Base-by-base conservation (phyloP, 148 eudicot species). In the Camellia lanceoleosa region DNA sequence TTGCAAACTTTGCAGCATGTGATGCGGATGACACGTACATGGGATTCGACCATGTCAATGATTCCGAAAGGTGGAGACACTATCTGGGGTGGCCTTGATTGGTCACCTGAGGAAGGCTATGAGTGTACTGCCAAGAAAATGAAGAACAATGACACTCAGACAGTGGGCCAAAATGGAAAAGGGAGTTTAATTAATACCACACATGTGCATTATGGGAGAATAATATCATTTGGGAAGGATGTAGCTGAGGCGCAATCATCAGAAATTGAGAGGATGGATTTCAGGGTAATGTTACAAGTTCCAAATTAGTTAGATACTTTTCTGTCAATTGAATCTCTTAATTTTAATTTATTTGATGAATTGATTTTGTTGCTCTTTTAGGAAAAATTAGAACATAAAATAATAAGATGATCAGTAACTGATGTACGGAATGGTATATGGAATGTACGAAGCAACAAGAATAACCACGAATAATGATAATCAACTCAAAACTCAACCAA, bases 11-110 rank as follows among this genome's bases (percentile, higher is more conserved):
- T 95, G 78, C 97, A 93, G 83, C 97, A 92, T 49, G 82, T 92
- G 76, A 93, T 95, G 97, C 87, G 89, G 60, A 95, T 95, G 97
- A 93, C 97, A 23, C 97, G 99, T 73, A 92, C 99, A 1, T 95
- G 99, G 99, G 99, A 95, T 87, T 87, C 99, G 68, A 91, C 97
- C 10, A 93, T 95, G 99, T 95, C 99, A n/a, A 90, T 95, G 94
- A 81, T 95, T 78, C 99, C 94, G 64, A 95, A 81, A 83, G 99
- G 99, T 49, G 99, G 99, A 73, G 92, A 93, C 54, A 89, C 90
- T 55, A 92, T 95, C 11, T 95, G 99, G 99, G 99, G 99, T 56
- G 91, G 89, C 75, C 92, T 90, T 84, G 99, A 93, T 82, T 93
- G 97, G 99, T 88, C 99, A 18, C 97, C 97, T 14, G 99, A 95